Percentiles rank a stretch among this genome's conserved stretches.
Evolutionary conservation across 441 rosid species (phyloP).

Genomic region (Erodium trifolium): DNA sequence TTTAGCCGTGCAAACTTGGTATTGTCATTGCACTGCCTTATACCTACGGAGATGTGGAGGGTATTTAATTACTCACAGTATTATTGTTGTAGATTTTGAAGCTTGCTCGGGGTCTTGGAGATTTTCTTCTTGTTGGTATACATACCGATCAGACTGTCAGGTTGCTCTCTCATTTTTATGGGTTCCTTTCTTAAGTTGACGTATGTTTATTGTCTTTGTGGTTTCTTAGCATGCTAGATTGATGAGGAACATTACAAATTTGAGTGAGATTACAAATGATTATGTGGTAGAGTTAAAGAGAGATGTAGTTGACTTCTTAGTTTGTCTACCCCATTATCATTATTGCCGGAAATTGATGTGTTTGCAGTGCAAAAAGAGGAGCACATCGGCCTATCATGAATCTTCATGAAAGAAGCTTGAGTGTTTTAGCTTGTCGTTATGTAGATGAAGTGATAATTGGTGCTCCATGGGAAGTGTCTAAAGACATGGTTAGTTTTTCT

Average conservation of each 20-base stretch:
- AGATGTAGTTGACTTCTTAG: not conserved
- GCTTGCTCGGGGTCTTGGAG: constrained; percentile 83
- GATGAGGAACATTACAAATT: not conserved
- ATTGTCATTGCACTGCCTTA: not conserved
- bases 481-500: constrained; percentile 59
- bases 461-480: constrained; percentile 30
- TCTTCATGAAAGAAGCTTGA: constrained; percentile 85
- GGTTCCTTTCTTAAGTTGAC: not conserved
- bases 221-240: not conserved
- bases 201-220: not conserved
- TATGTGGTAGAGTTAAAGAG: not conserved
- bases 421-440: constrained; percentile 27
- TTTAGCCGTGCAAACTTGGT: not conserved
- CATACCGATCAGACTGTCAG: constrained; percentile 75
- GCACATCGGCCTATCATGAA: constrained; percentile 72
- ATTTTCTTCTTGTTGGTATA: constrained; percentile 81
- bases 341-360: not conserved
- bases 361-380: constrained; percentile 71
- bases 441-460: no score
- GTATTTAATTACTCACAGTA: not conserved
- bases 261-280: not conserved
- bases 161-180: constrained; percentile 23
- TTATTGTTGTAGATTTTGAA: constrained; percentile 54
- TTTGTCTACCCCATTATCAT: not conserved
- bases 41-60: not conserved